Evolutionary conservation across 352 stramenopile species (phyloP).

Genomic region (Plasmopara halstedii): DNA sequence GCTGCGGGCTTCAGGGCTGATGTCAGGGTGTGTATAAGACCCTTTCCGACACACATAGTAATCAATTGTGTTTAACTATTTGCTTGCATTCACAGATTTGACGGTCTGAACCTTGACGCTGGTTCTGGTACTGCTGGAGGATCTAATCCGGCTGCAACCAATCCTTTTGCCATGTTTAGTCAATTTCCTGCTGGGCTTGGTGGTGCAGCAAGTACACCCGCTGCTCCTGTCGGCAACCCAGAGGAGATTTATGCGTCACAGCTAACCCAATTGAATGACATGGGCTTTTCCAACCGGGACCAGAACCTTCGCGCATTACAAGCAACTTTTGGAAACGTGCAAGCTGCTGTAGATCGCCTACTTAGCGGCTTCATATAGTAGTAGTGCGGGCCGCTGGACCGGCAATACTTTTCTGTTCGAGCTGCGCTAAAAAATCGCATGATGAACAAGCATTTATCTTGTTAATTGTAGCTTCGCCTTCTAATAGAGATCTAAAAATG

Average conservation of each 20-base stretch:
- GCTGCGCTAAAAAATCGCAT: neutral
- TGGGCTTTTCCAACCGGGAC: conserved; percentile 87
- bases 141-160: conserved; percentile 17
- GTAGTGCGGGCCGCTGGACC: conserved; percentile 2
- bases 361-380: conserved; percentile 64
- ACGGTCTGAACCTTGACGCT: conserved; percentile 37
- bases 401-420: neutral
- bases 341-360: conserved; percentile 84
- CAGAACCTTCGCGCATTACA: conserved; percentile 85
- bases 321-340: conserved; percentile 82
- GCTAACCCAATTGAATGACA: conserved; percentile 84
- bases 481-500: neutral
- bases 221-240: conserved; percentile 47
- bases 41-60: conserved; percentile 1
- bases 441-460: neutral
- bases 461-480: neutral
- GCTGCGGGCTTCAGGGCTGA: conserved; percentile 54
- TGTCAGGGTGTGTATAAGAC: conserved; percentile 47
- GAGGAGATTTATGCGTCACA: conserved; percentile 84
- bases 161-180: conserved; percentile 49
- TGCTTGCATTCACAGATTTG: conserved; percentile 25
- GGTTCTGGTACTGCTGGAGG: conserved; percentile 2
- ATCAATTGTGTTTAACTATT: neutral
- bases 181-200: conserved; percentile 25
- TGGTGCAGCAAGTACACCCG: conserved; percentile 11